Percentiles rank a stretch among this genome's conserved stretches.
phyloP scores from a whole-genome alignment of 2,329 filamentous ascomycete species.

The Aspergillus nomiae region DNA sequence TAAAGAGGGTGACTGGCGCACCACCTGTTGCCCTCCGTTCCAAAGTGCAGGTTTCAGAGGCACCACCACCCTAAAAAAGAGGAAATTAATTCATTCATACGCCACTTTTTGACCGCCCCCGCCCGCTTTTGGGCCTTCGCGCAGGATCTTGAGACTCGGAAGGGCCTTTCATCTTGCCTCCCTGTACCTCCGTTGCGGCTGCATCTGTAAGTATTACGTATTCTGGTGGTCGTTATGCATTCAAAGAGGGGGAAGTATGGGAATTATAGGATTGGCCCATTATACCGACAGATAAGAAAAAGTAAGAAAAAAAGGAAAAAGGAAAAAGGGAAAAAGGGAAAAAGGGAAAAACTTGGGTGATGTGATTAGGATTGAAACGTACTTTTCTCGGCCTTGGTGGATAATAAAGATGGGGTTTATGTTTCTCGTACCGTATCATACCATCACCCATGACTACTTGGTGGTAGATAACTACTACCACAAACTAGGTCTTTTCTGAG shows the following conservation, averaged over 20 bases:
- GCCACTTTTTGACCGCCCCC: conserved; percentile 20
- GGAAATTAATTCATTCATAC: conserved; percentile 18
- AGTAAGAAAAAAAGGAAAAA: background rate
- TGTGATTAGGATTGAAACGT: background rate
- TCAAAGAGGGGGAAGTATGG: background rate
- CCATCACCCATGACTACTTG: conserved; percentile 9
- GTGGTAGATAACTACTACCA: background rate
- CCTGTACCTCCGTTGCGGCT: conserved; percentile 13
- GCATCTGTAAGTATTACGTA: conserved; percentile 8
- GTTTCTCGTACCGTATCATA: conserved; percentile 9
- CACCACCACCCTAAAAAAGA: conserved; percentile 3
- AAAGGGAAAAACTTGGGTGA: background rate
- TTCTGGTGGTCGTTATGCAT: background rate
- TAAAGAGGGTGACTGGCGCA: conserved; percentile 9
- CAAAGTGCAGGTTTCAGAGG: conserved; percentile 18
- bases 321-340: background rate
- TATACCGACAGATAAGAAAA: background rate
- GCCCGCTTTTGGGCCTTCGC: conserved; percentile 22
- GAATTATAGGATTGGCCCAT: background rate
- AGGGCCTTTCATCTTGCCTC: conserved; percentile 2
- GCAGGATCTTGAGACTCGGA: conserved; percentile 14
- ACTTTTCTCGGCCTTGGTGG: background rate
- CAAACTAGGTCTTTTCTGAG: background rate
- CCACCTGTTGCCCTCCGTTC: conserved; percentile 9
- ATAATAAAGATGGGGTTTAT: background rate